Conservation (phyloP, 352 stramenopile species). For the Phytophthora parvispora region DNA sequence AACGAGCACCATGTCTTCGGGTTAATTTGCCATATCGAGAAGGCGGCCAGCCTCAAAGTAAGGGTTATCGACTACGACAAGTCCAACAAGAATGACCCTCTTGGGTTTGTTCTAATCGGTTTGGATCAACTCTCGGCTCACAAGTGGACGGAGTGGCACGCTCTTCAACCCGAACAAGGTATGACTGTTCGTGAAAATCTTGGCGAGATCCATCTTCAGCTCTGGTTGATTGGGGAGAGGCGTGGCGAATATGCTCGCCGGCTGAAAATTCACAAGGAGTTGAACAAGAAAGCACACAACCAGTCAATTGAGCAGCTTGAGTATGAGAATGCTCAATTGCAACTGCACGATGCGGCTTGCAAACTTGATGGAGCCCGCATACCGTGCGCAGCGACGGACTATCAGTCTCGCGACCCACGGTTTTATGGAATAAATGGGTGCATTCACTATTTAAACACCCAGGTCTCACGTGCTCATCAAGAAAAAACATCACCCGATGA, state of each 20-base stretch:
- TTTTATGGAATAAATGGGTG: constrained; percentile 88
- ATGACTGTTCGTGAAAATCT: constrained; percentile 61
- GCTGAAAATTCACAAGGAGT: constrained; percentile 65
- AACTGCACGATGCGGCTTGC: constrained; percentile 71
- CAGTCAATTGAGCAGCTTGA: constrained; percentile 71
- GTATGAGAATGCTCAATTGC: constrained; percentile 73
- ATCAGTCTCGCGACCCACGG: constrained; percentile 65
- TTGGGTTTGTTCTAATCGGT: constrained; percentile 58
- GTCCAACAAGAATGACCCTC: constrained; percentile 60
- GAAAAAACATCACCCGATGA: constrained; percentile 67
- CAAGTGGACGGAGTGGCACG: constrained; percentile 61
- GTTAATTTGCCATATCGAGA: constrained; percentile 64
- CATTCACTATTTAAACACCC: constrained; percentile 74
- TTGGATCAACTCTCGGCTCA: constrained; percentile 62
- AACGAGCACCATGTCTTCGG: constrained; percentile 77
- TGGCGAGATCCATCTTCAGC: constrained; percentile 62
- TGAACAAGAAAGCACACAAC: constrained; percentile 65
- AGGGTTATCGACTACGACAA: constrained; percentile 67
- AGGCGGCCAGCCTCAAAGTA: constrained; percentile 60
- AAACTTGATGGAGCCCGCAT: constrained; percentile 79
- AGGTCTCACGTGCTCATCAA: constrained; percentile 67
- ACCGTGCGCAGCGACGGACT: constrained; percentile 70
- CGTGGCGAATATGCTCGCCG: constrained; percentile 58
- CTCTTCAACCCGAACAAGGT: constrained; percentile 48
- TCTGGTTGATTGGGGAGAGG: constrained; percentile 70